Base-by-base conservation (phyloP, 805 yeast genomes). In the Starmerella powellii region DNA sequence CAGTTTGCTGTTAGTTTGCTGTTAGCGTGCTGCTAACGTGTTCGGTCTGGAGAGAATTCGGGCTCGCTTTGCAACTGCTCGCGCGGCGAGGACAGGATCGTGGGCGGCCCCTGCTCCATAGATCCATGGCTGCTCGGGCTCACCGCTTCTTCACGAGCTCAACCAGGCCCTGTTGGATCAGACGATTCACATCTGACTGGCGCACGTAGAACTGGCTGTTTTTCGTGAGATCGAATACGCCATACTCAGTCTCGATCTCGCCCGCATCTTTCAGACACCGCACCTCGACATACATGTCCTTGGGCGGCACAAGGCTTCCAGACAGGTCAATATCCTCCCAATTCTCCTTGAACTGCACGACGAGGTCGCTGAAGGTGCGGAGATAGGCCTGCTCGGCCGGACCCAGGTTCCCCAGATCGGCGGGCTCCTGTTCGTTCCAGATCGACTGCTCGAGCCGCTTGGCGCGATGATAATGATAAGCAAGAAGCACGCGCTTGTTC, bases 171-270 rank as follows among this genome's bases (percentile, higher is more conserved):
- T 91, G 98, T 56, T 86, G 95, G 28, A 91, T 83, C 45, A 91
- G 67, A 39, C 96, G 66, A 56, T 88, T 96, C 6, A 91, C 98
- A 56, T 91, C 98, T 0, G 91, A 79, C 52, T 84, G 88, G 45
- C 98, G 69, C 16, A 88, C 96, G 57, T 82, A 88, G 57, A 88
- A 87, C 57, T 91, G 97, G 2, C 95, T 82, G 59, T 88, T 88
- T 56, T 87, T 88, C 2, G 93, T 83, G 50, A 91, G 64, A 54
- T 87, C 87, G 64, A 91, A 86, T 3, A 85, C 95, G 18, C 67
- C 98, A 54, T 88, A 88, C 59, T 88, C 98, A 0, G 98, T 91
- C 57, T 87, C 95, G 28, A 88, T 85, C 57, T 91, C 97, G 1
- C 98, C 98, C 0, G 94, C 96, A 55, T 88, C 94, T 58, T 81